Conservation (phyloP, 345 rosid genomes). For the Gossypium bickii region DNA sequence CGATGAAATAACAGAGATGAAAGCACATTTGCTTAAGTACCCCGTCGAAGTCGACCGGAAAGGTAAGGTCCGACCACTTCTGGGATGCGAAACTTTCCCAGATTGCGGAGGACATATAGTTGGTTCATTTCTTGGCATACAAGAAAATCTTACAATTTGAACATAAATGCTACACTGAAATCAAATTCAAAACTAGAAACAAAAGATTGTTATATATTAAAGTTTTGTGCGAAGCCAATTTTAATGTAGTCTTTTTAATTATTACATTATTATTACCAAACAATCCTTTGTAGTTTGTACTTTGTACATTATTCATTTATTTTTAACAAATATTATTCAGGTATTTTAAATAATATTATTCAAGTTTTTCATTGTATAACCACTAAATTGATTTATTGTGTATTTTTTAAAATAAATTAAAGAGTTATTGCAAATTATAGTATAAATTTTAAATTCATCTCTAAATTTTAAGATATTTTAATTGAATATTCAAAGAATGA, state of each 20-base stretch:
- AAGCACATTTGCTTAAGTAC: slow-evolving; percentile 77
- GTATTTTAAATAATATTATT: no score
- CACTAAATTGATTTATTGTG: no score
- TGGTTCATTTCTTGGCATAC: slow-evolving; percentile 78
- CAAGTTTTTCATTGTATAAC: no score
- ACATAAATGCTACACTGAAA: not conserved
- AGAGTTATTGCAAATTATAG: no score
- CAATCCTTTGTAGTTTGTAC: not conserved
- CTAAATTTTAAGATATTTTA: no score
- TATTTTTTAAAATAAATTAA: no score
- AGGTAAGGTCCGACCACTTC: slow-evolving; percentile 76
- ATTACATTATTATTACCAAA: not conserved
- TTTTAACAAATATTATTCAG: no score
- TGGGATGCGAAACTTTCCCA: slow-evolving; percentile 64
- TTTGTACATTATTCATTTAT: not conserved
- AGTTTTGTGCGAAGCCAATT: not conserved
- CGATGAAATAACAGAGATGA: slow-evolving; percentile 72
- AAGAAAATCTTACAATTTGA: slow-evolving; percentile 85
- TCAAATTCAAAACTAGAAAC: not conserved
- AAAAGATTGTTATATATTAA: not conserved
- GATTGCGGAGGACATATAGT: slow-evolving; percentile 79
- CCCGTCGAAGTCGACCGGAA: slow-evolving; percentile 73
- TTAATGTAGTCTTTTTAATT: not conserved
- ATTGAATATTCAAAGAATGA: no score
- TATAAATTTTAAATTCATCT: no score